phyloP scores from a whole-genome alignment of 2,329 filamentous ascomycete species.

The Scedosporium apiospermum region DNA sequence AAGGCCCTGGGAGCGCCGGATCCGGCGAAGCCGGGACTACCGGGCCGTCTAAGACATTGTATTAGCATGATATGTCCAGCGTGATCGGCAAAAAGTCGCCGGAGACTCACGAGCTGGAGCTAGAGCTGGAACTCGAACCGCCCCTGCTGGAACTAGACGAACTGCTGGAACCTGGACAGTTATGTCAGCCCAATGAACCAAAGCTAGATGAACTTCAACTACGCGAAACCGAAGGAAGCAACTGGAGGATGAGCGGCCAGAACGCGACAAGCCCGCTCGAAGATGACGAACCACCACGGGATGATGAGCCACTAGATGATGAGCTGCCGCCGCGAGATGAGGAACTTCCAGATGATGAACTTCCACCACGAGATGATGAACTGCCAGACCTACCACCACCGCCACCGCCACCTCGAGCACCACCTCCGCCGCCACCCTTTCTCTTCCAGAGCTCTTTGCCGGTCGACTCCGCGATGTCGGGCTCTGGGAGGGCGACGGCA shows the following conservation, averaged over 20 bases:
- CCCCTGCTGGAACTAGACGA: background rate
- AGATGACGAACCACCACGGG: conserved; percentile 15
- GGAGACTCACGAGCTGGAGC: conserved; percentile 3
- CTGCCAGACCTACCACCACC: conserved; percentile 15
- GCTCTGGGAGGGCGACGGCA: conserved; percentile 14
- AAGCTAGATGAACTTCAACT: background rate
- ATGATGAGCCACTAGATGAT: conserved; percentile 11
- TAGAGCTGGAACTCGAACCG: background rate
- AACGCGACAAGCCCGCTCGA: background rate
- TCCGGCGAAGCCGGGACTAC: conserved; percentile 38
- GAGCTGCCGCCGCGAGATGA: conserved; percentile 6
- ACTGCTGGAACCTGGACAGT: conserved; percentile 6
- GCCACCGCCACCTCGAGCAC: conserved; percentile 31
- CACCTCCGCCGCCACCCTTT: conserved; percentile 49
- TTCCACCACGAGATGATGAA: conserved; percentile 6
- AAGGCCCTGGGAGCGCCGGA: conserved; percentile 47
- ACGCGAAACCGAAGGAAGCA: conserved; percentile 4
- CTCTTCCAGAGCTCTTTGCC: conserved; percentile 46
- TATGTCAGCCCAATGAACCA: conserved; percentile 4
- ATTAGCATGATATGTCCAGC: conserved; percentile 1
- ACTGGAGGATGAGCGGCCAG: conserved; percentile 11
- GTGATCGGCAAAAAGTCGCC: background rate
- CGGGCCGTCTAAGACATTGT: conserved; percentile 6
- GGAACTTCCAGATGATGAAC: conserved; percentile 6
- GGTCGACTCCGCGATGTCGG: conserved; percentile 10